Evolutionary conservation across 2,329 filamentous ascomycete genomes (phyloP).

Genomic region (Didymella glomerata): DNA sequence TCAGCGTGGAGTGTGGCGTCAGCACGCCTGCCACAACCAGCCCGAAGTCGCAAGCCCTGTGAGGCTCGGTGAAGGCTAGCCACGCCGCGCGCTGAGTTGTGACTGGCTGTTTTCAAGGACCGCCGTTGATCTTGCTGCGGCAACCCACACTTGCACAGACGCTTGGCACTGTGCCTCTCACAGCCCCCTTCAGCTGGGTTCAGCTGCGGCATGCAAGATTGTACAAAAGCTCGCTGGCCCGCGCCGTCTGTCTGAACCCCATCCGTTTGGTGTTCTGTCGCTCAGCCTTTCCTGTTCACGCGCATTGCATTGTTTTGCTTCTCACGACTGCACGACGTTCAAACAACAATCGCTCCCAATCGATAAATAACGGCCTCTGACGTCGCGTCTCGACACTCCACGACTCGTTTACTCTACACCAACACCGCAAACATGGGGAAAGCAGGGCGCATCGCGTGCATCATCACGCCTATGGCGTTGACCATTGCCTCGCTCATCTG

Average conservation of each 20-base stretch:
- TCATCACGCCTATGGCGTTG: conserved; percentile 84
- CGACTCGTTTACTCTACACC: conserved; percentile 5
- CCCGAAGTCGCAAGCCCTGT: conserved; percentile 31
- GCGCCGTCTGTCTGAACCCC: conserved; percentile 14
- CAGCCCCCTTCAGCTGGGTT: conserved; percentile 25
- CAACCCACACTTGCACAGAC: conserved; percentile 16
- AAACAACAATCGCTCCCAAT: conserved; percentile 13
- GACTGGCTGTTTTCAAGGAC: conserved; percentile 8
- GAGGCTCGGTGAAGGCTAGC: conserved; percentile 33
- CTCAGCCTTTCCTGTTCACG: conserved; percentile 13
- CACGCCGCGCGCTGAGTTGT: conserved; percentile 5
- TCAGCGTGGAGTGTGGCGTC: conserved; percentile 22
- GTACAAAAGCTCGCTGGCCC: conserved; percentile 23
- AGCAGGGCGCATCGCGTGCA: conserved; percentile 82
- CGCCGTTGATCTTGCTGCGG: conserved; percentile 5
- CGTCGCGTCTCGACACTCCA: conserved; percentile 13
- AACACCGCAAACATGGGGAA: conserved; percentile 66
- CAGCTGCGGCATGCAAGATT: conserved; percentile 24
- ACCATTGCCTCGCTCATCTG: conserved; percentile 80
- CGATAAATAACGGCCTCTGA: conserved; percentile 19
- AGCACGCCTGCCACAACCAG: conserved; percentile 22
- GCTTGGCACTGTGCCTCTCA: conserved; percentile 19
- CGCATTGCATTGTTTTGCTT: conserved; percentile 16
- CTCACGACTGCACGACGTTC: background rate
- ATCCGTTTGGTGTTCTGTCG: conserved; percentile 17